A percentile compares a stretch with the other conserved stretches of the same genome.
Evolutionary conservation across 164 flowering plant genomes (phyloP).

Genomic region (Kingdonia uniflora): DNA sequence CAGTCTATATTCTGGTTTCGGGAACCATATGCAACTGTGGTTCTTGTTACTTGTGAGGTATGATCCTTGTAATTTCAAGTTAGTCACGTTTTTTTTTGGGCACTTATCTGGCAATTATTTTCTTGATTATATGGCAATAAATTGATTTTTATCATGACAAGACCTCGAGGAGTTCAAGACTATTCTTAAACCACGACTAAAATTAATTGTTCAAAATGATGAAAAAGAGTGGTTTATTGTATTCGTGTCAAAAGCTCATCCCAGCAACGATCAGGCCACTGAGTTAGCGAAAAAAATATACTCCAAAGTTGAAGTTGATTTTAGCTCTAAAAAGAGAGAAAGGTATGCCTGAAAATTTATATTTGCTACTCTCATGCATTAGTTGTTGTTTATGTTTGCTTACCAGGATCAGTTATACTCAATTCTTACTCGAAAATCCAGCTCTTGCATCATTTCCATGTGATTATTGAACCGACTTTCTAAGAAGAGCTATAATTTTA

Average conservation of each 20-base stretch:
- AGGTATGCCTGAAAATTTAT: slow-evolving; percentile 27
- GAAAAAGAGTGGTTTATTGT: slow-evolving; percentile 97
- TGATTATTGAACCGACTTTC: neutral
- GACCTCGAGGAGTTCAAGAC: slow-evolving; percentile 99
- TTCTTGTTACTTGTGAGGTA: slow-evolving; percentile 98
- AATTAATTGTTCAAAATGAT: slow-evolving; percentile 89
- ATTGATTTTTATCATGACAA: slow-evolving; percentile 23
- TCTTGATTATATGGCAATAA: neutral
- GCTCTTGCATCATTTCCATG: neutral
- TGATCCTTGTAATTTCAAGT: neutral
- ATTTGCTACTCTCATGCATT: neutral
- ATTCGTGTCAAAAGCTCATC: slow-evolving; percentile 82
- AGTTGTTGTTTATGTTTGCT: neutral
- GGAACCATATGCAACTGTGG: slow-evolving; percentile 91
- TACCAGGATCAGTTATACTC: neutral
- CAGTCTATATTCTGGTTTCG: slow-evolving; percentile 89
- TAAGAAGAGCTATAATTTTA: neutral
- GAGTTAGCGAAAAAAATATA: slow-evolving; percentile 83
- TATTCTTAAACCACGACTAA: slow-evolving; percentile 87
- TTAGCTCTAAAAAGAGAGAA: slow-evolving; percentile 92
- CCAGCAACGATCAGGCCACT: slow-evolving; percentile 76
- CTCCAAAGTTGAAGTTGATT: slow-evolving; percentile 92
- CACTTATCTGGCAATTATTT: neutral
- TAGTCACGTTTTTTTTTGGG: neutral
- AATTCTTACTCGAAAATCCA: neutral